Conservation (phyloP, 768 basidiomycete genomes). For the Tulasnella sp. region DNA sequence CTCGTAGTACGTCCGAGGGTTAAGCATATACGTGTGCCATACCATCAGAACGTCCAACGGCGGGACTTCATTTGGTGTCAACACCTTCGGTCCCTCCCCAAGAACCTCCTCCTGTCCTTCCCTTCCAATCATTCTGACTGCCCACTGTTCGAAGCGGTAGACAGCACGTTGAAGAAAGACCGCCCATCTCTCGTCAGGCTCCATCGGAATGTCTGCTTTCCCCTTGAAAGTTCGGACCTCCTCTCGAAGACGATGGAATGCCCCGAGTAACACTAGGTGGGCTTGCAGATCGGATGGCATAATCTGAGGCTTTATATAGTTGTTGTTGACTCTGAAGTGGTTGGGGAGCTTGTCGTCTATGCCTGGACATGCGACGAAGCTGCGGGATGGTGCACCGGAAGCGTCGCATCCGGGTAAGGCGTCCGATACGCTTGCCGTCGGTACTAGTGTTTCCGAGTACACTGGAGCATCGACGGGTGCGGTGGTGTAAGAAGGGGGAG, state of each 20-base stretch:
- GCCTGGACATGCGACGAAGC: neutral
- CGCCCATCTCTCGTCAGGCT: slow-evolving; percentile 15
- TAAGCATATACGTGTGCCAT: too few relatives aligned
- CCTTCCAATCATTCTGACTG: too few relatives aligned
- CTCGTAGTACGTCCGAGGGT: slow-evolving; percentile 16
- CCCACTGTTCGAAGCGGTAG: too few relatives aligned
- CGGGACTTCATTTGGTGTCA: neutral
- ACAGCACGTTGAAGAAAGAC: slow-evolving; percentile 11
- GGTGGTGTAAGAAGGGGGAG: too few relatives aligned
- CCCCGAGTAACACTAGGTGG: slow-evolving; percentile 11
- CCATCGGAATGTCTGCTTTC: neutral
- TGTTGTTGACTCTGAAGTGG: neutral
- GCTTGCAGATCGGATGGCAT: too few relatives aligned
- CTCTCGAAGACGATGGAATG: slow-evolving; percentile 10
- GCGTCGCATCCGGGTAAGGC: neutral
- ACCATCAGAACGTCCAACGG: too few relatives aligned
- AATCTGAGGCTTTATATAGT: slow-evolving; percentile 11
- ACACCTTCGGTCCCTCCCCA: neutral
- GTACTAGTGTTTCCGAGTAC: too few relatives aligned
- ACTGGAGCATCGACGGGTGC: too few relatives aligned
- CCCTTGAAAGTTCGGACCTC: neutral
- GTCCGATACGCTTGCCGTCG: too few relatives aligned
- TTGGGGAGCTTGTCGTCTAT: neutral
- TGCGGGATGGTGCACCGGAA: too few relatives aligned
- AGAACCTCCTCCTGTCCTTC: too few relatives aligned